phyloP scores from a whole-genome alignment of 108 stramenopile genomes.

The Phaeodactylum tricornutum region DNA sequence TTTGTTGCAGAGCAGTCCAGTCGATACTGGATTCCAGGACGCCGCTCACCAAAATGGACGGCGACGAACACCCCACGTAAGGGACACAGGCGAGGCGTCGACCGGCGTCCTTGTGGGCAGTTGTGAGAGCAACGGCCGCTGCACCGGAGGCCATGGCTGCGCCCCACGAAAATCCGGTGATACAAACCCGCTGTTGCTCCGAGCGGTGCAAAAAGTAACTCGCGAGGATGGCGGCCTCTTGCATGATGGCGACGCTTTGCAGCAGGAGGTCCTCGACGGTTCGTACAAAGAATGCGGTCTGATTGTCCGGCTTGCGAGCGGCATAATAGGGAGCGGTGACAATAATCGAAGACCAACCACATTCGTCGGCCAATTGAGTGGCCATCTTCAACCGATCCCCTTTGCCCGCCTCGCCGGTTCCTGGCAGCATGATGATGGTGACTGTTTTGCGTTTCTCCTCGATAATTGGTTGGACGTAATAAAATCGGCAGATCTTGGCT shows the following conservation, averaged over 20 bases:
- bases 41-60: conserved; percentile 5
- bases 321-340: conserved; percentile 18
- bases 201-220: conserved; percentile 3
- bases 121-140: conserved; percentile 2
- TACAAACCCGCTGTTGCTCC: conserved; percentile 1
- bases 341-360: conserved; percentile 14
- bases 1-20: conserved; percentile 5
- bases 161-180: conserved; percentile 15
- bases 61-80: conserved; percentile 9
- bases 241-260: conserved; percentile 5
- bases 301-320: conserved; percentile 8
- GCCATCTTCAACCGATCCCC: conserved; percentile 8
- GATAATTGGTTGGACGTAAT: too few relatives aligned
- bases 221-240: conserved; percentile 7
- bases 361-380: conserved; percentile 6
- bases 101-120: neutral
- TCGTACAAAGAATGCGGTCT: conserved; percentile 9
- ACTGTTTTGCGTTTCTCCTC: too few relatives aligned
- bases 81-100: conserved; percentile 4
- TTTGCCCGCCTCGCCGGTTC: conserved; percentile 10
- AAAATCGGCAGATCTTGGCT: too few relatives aligned
- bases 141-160: conserved; percentile 10
- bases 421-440: conserved; percentile 14
- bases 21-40: conserved; percentile 6
- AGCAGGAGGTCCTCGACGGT: conserved; percentile 3